Evolutionary conservation across 768 basidiomycete genomes (phyloP), one percentile per base, ranked within the genome.

Genomic region (Lactarius tabidus): DNA sequence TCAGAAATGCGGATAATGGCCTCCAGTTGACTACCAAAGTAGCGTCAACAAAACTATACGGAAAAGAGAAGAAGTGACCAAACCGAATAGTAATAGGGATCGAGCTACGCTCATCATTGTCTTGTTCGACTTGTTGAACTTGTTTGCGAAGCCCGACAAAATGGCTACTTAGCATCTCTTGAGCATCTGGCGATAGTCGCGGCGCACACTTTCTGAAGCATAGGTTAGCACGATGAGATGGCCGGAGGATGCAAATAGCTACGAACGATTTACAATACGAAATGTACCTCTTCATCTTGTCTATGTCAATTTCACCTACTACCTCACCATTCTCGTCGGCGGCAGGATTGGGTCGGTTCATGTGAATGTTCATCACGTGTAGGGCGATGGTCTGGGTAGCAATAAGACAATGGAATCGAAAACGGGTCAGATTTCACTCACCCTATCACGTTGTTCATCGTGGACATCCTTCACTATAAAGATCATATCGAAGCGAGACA

Each of bases 401-500:
- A 69, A n/a, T 65, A 18, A 35, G 68, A 51, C 45, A 39, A n/a
- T 28, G 8, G 33, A 17, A 48, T 52, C 41, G 28, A 52, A 15
- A 59, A 63, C 3, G 33, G 33, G 14, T 41, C 45, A 55, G 56
- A 60, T 8, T 1, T 12, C 12, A 77, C 84, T 45, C 66, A 93
- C 95, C 75, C 88, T 86, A 75, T 99, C 97, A 56, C 97, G 85
- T 45, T 82, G 79, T 75, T 98, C 97, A 73, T 98, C 93, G 74
- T 99, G 97, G 72, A 98, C 95, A 71, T 99, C 97, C 74, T 91
- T 93, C 66, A 99, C 90, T 69, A 99, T 96, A 80, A 98, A 99
- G 71, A 99, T 98, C 95, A 99, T 96, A 74, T 99, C 97, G 76
- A 99, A 99, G 63, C 97, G 90, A 56, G 95, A 98, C 73, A 99